A percentile compares a stretch with the other conserved stretches of the same genome.
These are phyloP conservation scores for Hortaea sp. DNA, from an alignment of 2,329 filamentous ascomycete genomes.

Conservation along the genomic window DNA sequence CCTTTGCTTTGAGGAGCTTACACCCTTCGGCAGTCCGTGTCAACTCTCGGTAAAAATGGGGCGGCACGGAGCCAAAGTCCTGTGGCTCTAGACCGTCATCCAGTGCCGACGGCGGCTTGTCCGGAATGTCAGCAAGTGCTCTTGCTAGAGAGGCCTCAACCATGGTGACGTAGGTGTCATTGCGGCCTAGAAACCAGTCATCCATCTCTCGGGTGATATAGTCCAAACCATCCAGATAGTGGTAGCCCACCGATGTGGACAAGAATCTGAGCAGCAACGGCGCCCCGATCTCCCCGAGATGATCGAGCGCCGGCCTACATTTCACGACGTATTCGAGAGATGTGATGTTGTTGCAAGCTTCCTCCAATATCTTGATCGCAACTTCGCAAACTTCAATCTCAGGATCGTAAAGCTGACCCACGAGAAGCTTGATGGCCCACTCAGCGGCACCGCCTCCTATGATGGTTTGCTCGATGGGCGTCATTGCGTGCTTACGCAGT, in stretches of 20 bases:
- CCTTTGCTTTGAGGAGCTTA: constrained; percentile 78
- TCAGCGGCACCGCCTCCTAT: constrained; percentile 59
- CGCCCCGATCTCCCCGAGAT: constrained; percentile 91
- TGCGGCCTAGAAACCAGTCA: constrained; percentile 95
- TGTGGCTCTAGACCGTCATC: constrained; percentile 37
- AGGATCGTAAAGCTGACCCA: constrained; percentile 96
- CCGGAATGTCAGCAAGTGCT: constrained; percentile 56
- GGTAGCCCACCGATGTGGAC: constrained; percentile 92
- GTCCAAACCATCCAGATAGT: constrained; percentile 91
- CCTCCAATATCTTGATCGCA: constrained; percentile 92
- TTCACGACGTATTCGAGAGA: constrained; percentile 95
- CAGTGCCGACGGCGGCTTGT: constrained; percentile 37
- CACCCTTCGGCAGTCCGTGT: constrained; percentile 90
- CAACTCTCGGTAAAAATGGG: constrained; percentile 93
- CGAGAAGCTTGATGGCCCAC: constrained; percentile 93
- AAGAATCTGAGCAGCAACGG: constrained; percentile 85
- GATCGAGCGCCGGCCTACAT: constrained; percentile 86
- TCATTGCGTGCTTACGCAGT: constrained; percentile 73
- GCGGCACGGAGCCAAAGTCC: constrained; percentile 61
- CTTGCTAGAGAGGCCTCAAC: constrained; percentile 93
- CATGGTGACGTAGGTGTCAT: constrained; percentile 88
- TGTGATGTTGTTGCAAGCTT: constrained; percentile 85
- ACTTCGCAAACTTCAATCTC: constrained; percentile 95
- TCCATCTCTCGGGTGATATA: constrained; percentile 99
- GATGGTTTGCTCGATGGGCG: constrained; percentile 34